Evolutionary conservation across 2,329 filamentous ascomycete species (phyloP), one percentile per base, ranked within the genome.

Genomic region (Botryotinia calthae): DNA sequence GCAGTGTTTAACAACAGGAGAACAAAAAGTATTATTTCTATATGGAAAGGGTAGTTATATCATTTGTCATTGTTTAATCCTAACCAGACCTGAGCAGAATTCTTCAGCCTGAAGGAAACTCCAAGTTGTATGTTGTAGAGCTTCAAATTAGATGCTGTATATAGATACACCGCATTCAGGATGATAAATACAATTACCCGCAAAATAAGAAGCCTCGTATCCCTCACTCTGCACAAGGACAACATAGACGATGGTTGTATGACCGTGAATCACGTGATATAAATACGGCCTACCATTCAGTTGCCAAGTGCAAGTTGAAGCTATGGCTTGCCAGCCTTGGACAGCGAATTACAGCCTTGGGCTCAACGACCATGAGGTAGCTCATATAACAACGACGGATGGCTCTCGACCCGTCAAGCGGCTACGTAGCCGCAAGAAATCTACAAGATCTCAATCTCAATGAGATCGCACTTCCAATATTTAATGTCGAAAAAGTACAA

Each of bases 401-500:
- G 91, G 90, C 91, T 84, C 87, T 92, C 84, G 88, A 92, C 81
- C 83, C 86, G 79, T 87, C 89, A 80, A 90, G 89, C 84, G 91
- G 92, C 85, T 94, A 95, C 85, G 88, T 86, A 80, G 87, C 89
- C 81, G 88, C 90, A 80, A 88, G 82, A 77, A 87, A 86, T 81
- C 84, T 90, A 74, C 85, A 87, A 76, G 87, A 89, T 78, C 82
- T 87, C 74, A 85, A 89, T 78, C 82, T 87, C 74, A 85, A 88
- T 75, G 88, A 90, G 78, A 86, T 83, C 40, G 82, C 90, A 72
- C 85, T 95, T 73, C 95, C 95, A 78, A 97, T 99, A 83, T 99
- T 99, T 86, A 93, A 96, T 81, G 90, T 98, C 81, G 93, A 97
- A 84, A 90, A 89, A 75, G 96, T 98, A 56, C 92, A 97, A 85